Evolutionary conservation across 805 yeast species (phyloP).

Genomic region (Yarrowia bubula): DNA sequence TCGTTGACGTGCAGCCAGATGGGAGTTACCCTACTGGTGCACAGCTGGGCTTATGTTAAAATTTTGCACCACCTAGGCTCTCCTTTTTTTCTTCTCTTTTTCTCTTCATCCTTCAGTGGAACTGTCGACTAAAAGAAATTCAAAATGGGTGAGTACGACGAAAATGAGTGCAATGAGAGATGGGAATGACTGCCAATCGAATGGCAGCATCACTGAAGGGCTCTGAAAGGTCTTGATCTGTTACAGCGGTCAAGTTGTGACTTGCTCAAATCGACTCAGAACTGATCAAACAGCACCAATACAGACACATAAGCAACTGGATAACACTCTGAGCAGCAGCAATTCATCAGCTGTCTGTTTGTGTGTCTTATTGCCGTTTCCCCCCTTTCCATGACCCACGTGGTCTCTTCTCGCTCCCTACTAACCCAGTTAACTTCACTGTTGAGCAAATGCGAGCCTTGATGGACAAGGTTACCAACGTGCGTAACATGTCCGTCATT

Average conservation of each 20-base stretch:
- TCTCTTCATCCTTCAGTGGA: constrained; percentile 28
- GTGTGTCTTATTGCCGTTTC: no score
- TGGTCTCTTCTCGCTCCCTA: no score
- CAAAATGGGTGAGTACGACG: constrained; percentile 40
- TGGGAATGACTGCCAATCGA: no score
- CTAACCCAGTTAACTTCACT: constrained; percentile 34
- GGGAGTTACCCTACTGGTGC: not conserved
- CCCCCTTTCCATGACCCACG: no score
- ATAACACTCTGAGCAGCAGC: no score
- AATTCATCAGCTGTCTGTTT: no score
- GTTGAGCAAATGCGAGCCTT: constrained; percentile 87
- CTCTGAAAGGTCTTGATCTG: no score
- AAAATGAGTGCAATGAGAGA: no score
- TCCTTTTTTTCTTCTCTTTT: constrained; percentile 26
- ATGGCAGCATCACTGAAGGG: no score
- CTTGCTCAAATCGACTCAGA: no score
- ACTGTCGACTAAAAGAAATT: constrained; percentile 27
- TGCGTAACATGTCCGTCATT: constrained; percentile 99
- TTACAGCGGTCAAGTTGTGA: no score
- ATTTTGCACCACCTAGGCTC: constrained; percentile 26
- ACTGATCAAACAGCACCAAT: no score
- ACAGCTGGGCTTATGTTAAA: constrained; percentile 22
- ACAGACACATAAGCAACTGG: not conserved
- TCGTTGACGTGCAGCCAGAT: not conserved
- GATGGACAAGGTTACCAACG: constrained; percentile 99